These are phyloP conservation scores for Harringtonia aguacate DNA, from an alignment of 2,329 filamentous ascomycete species.

Conservation along the genomic window DNA sequence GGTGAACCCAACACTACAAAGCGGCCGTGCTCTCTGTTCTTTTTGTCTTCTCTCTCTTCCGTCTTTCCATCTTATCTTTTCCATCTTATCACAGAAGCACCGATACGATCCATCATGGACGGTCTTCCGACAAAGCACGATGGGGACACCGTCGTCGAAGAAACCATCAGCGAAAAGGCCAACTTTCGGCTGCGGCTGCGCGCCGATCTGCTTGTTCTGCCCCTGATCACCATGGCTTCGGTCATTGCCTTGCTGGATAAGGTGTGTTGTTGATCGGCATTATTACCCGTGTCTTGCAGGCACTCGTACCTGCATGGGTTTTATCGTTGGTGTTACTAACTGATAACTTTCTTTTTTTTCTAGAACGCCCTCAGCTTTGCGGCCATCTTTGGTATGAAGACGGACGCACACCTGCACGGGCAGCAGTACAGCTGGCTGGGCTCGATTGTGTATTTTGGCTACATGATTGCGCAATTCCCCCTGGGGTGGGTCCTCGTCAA, in stretches of 20 bases:
- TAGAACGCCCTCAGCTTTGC: constrained; percentile 1
- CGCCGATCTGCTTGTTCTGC: neutral
- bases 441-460: constrained; percentile 1
- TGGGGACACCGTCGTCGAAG: neutral
- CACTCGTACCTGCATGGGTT: too few species aligned
- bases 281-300: too few species aligned
- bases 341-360: neutral
- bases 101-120: too few species aligned
- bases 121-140: neutral
- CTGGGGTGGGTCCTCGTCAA: neutral
- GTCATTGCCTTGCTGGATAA: neutral
- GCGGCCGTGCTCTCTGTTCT: too few species aligned
- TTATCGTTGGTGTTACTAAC: too few species aligned
- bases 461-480: constrained; percentile 1
- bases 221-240: neutral
- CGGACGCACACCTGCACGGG: neutral
- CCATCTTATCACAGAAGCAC: too few species aligned
- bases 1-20: too few species aligned
- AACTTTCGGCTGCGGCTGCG: neutral
- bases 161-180: neutral
- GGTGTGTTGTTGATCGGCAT: neutral
- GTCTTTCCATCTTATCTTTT: too few species aligned
- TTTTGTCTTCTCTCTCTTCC: too few species aligned
- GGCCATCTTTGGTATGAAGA: constrained; percentile 1
- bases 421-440: constrained; percentile 4